phyloP scores from a whole-genome alignment of 2,329 filamentous ascomycete species.

The Aspergillus eucalypticola region DNA sequence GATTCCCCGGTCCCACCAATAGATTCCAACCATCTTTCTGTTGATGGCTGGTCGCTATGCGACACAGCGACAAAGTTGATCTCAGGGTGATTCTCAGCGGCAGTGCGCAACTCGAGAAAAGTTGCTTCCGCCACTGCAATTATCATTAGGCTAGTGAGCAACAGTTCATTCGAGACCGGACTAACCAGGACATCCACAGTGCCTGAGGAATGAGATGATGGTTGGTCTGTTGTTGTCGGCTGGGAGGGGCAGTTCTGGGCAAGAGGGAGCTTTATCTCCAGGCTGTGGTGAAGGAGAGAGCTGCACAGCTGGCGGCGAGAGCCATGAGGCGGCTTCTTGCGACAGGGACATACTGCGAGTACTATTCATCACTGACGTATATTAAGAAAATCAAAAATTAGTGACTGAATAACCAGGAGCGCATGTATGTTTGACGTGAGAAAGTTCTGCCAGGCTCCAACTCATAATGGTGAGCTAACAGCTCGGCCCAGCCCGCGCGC shows the following conservation, averaged over 20 bases:
- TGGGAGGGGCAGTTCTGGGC: slow-evolving; percentile 2
- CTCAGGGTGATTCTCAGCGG: not conserved
- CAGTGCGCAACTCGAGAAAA: not conserved
- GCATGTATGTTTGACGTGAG: not conserved
- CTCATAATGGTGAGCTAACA: no score
- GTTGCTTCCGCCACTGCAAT: not conserved
- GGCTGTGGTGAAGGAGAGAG: not conserved
- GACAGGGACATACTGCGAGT: not conserved
- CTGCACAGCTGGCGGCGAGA: not conserved
- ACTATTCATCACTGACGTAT: no score
- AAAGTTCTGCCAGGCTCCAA: no score
- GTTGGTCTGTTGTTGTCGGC: not conserved
- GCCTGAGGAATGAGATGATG: slow-evolving; percentile 2
- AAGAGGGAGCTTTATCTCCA: not conserved
- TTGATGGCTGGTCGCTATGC: slow-evolving; percentile 4
- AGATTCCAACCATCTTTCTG: not conserved
- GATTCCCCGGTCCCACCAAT: not conserved
- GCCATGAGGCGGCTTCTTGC: slow-evolving; percentile 4
- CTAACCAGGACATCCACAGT: slow-evolving; percentile 11
- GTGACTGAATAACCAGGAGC: not conserved
- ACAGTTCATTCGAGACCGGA: not conserved
- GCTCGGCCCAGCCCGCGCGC: no score
- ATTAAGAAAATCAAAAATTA: not conserved
- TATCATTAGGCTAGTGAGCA: not conserved
- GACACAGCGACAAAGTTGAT: slow-evolving; percentile 1